Conservation (phyloP, 202 grass and related monocot genomes). For the Zoysia matrella region DNA sequence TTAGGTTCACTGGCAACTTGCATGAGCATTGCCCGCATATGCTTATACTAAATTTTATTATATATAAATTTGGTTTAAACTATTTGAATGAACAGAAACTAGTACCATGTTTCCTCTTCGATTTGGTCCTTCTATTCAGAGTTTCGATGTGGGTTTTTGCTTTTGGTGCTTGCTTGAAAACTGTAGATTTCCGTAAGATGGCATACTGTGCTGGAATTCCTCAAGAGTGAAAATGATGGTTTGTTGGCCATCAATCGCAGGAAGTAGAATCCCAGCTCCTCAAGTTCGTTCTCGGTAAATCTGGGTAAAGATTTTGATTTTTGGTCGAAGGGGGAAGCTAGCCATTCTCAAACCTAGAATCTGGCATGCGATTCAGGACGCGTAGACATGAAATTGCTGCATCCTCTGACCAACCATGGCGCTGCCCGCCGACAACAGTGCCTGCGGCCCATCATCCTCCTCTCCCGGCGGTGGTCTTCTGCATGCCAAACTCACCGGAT, state of each 20-base stretch:
- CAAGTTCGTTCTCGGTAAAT: background rate
- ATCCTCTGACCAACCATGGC: too few species aligned
- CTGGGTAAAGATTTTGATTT: too few species aligned
- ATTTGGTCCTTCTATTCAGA: background rate
- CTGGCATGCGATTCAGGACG: background rate
- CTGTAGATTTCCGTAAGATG: background rate
- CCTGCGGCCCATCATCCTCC: background rate
- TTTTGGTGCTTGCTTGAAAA: background rate
- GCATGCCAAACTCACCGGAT: background rate
- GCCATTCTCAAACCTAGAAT: too few species aligned
- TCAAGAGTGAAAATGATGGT: background rate
- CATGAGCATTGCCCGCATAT: background rate
- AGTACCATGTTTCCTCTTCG: background rate
- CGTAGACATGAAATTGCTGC: too few species aligned
- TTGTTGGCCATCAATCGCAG: background rate
- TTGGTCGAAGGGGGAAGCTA: background rate
- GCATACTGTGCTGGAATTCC: too few species aligned
- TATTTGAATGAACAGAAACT: slow-evolving; percentile 5
- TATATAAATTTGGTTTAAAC: background rate
- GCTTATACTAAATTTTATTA: background rate
- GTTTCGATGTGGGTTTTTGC: background rate
- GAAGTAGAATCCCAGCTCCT: background rate
- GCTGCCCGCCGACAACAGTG: background rate
- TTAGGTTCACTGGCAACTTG: background rate
- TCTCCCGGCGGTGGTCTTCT: background rate